phyloP scores from a whole-genome alignment of 805 yeast species.

The Metschnikowia peoriensis region DNA sequence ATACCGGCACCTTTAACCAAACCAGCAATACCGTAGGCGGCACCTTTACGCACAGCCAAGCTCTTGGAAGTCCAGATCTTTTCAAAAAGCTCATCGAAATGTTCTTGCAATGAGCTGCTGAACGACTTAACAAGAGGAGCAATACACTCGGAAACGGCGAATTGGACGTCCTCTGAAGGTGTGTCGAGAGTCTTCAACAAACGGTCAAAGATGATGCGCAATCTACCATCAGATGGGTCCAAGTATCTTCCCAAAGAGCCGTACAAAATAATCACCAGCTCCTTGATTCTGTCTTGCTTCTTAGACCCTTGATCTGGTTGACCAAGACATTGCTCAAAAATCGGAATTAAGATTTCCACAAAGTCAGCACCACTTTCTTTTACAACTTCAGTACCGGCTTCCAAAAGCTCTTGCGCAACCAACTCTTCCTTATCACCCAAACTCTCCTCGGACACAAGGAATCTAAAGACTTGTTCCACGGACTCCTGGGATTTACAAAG shows the following conservation, averaged over 20 bases:
- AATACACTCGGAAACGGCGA: conserved; percentile 80
- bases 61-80: conserved; percentile 53
- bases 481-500: conserved; percentile 36
- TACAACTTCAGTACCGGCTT: conserved; percentile 80
- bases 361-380: conserved; percentile 59
- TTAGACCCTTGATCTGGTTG: conserved; percentile 47
- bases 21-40: conserved; percentile 96
- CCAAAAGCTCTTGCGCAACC: conserved; percentile 81
- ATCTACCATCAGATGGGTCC: conserved; percentile 60
- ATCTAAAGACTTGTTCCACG: conserved; percentile 56
- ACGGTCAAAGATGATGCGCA: conserved; percentile 63
- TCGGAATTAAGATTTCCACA: conserved; percentile 74
- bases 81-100: conserved; percentile 58
- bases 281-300: conserved; percentile 62
- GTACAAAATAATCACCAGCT: conserved; percentile 79
- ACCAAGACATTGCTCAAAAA: conserved; percentile 70
- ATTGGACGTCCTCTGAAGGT: conserved; percentile 88
- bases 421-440: conserved; percentile 70
- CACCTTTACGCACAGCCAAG: conserved; percentile 73
- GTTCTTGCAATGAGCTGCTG: conserved; percentile 46
- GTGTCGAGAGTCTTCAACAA: conserved; percentile 74
- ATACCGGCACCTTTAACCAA: conserved; percentile 88
- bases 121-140: conserved; percentile 74
- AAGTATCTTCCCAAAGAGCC: conserved; percentile 91
- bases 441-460: conserved; percentile 61